Base-by-base conservation (phyloP, 257 asterid genomes). In the Craterostigma plantagineum region DNA sequence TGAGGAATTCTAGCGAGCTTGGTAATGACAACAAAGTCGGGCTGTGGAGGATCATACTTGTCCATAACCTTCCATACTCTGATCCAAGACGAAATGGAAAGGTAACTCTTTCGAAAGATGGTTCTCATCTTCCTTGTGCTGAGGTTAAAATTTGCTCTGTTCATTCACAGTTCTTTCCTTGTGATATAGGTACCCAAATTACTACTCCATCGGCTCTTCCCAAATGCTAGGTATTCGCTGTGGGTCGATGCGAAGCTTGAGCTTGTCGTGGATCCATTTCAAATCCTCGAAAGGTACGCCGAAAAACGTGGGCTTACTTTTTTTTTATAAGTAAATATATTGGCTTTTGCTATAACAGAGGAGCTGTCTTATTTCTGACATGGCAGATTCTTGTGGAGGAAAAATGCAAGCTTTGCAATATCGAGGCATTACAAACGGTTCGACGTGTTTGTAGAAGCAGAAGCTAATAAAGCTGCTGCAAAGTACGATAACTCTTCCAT, bases 181-280 rank as follows among this genome's bases (percentile, higher is more conserved):
- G 30, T 23, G 30, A 18, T n/a, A 15, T 84, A 86, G 97, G 55
- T 86, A 47, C 97, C 97, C 14, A 86, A 86, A 62, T 83, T 86
- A 56, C 74, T 86, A 42, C 73, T 81, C 46, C 97, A 81, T 56
- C 71, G 94, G 54, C 85, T 86, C 60, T 86, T 76, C 48, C 97
- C 92, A 1, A 78, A 69, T 63, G 73, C 84, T 18, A 79, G 77
- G 33, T 86, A 86, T 66, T 86, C 97, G 14, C 40, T 86, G 53
- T 86, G 97, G 94, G 58, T 86, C 35, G 97, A 86, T 68, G 97
- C 93, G 45, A 86, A 86, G 56, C 92, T 86, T 45, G 87, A 86
- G 66, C 83, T 86, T 35, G 78, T 78, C 50, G 93, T 81, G 51
- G 96, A 86, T 65, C 96, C 96, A 48, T 50, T 75, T 62, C 81